Base-by-base conservation (phyloP, 1,139 yeast genomes). In the Suhomyces yuchorum region DNA sequence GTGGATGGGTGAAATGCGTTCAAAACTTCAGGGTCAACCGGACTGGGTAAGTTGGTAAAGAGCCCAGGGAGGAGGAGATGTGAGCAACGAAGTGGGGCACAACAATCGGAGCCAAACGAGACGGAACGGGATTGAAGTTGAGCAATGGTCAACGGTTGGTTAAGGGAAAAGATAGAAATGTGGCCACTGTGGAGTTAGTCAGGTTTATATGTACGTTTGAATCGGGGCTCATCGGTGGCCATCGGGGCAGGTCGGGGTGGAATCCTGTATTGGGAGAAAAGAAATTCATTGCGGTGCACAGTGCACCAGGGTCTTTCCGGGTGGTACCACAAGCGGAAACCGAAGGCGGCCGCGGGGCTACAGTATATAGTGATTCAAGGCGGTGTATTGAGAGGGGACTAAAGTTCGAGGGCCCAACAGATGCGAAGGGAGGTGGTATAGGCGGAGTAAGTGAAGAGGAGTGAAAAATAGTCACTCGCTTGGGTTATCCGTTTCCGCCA, bases 211-310 rank as follows among this genome's bases (percentile, higher is more conserved):
- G 17, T 14, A 30, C 18, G 8, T n/a, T 14, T 14, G 3, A 30
- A 15, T 30, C 18, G 34, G 18, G 34, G 34, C 34, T 34, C 36
- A 33, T 33, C 37, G 37, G 30, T 22, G 39, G 39, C 39, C 39
- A 37, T 37, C 39, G 39, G 39, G 39, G 39, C 7, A 24, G 26
- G 20, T 37, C 39, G 30, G 39, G 39, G 39, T 20, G 39, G 18
- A 12, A 37, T 37, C 28, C 39, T 37, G 15, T n/a, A 37, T 20
- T 22, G 39, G 19, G 39, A 35, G 28, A 37, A 37, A 37, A 37
- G 39, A 37, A 37, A 37, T 37, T 37, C 20, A 14, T 17, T 11
- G 39, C 26, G 34, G 34, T 30, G 18, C 30, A 26, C 30, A 11
- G 30, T 3, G 30, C 5, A 26, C 30, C 30, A 26, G 30, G 30